A percentile compares a stretch with the other conserved stretches of the same genome.
Evolutionary conservation across 1,284 basidiomycete species (phyloP).

Genomic region (Schizophyllum commune): DNA sequence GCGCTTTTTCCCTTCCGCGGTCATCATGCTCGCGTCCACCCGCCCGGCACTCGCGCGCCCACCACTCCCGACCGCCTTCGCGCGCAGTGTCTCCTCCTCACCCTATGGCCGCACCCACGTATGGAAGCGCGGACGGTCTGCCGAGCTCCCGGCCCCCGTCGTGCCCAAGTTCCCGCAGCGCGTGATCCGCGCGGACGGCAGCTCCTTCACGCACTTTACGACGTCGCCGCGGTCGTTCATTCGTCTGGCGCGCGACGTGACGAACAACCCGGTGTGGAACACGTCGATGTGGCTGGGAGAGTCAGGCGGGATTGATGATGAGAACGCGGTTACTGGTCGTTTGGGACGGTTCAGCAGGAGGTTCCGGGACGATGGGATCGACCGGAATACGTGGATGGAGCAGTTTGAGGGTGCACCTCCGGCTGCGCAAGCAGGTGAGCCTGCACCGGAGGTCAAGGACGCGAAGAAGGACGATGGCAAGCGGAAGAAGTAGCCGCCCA

Average conservation of each 20-base stretch:
- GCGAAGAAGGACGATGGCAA: slow-evolving; percentile 1
- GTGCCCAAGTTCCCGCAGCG: slow-evolving; percentile 80
- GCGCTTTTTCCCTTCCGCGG: not conserved
- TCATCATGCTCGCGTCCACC: not conserved
- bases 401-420: slow-evolving; percentile 17
- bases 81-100: slow-evolving; percentile 51
- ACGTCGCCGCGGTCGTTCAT: slow-evolving; percentile 75
- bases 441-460: slow-evolving; percentile 9
- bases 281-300: slow-evolving; percentile 52
- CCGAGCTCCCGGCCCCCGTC: slow-evolving; percentile 64
- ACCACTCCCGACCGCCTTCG: not conserved
- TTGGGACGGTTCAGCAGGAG: slow-evolving; percentile 73
- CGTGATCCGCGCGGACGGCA: slow-evolving; percentile 81
- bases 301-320: slow-evolving; percentile 46
- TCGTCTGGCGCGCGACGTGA: slow-evolving; percentile 74
- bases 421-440: slow-evolving; percentile 11
- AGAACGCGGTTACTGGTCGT: slow-evolving; percentile 64
- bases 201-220: slow-evolving; percentile 78
- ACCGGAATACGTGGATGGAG: slow-evolving; percentile 32
- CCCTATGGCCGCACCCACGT: slow-evolving; percentile 75
- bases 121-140: slow-evolving; percentile 56
- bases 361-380: slow-evolving; percentile 45
- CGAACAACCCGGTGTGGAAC: slow-evolving; percentile 81
- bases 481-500: no score
- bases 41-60: not conserved